phyloP scores from a whole-genome alignment of 305 asterid genomes.

The Fraxinus floribunda region DNA sequence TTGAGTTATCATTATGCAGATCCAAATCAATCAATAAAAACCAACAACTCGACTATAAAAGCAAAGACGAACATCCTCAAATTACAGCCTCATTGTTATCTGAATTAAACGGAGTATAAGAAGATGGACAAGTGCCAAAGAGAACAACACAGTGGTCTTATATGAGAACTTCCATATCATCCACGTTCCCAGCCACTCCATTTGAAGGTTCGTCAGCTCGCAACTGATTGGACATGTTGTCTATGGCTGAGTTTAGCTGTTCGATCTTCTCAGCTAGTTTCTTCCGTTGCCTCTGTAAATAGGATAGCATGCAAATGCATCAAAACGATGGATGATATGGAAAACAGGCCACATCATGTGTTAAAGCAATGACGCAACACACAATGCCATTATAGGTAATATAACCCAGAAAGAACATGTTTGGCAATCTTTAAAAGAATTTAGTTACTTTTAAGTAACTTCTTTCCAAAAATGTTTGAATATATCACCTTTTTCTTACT shows the following conservation, averaged over 20 bases:
- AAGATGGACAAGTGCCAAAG: background rate
- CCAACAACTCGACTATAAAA: conserved; percentile 2
- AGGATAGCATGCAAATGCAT: conserved; percentile 5
- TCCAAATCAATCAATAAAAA: background rate
- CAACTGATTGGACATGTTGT: conserved; percentile 65
- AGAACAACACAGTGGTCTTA: conserved; percentile 25
- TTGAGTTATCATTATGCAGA: conserved; percentile 8
- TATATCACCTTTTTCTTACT: background rate
- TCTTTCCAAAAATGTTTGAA: background rate
- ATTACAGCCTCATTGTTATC: conserved; percentile 18
- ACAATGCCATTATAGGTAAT: conserved; percentile 1
- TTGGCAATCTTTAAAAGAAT: background rate
- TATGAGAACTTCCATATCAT: conserved; percentile 61
- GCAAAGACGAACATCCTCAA: conserved; percentile 11
- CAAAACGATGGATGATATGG: background rate
- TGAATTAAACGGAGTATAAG: background rate
- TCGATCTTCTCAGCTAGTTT: conserved; percentile 81
- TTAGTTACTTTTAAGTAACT: background rate
- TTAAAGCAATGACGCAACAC: background rate
- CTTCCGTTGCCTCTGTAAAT: conserved; percentile 79
- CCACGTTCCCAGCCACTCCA: conserved; percentile 57
- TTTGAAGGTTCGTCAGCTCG: conserved; percentile 51
- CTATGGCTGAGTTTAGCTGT: conserved; percentile 77
- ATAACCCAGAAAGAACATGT: background rate
- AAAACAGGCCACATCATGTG: background rate